Evolutionary conservation across 1,139 yeast species (phyloP).

Genomic region (Nakaseomyces uthaithaninus): DNA sequence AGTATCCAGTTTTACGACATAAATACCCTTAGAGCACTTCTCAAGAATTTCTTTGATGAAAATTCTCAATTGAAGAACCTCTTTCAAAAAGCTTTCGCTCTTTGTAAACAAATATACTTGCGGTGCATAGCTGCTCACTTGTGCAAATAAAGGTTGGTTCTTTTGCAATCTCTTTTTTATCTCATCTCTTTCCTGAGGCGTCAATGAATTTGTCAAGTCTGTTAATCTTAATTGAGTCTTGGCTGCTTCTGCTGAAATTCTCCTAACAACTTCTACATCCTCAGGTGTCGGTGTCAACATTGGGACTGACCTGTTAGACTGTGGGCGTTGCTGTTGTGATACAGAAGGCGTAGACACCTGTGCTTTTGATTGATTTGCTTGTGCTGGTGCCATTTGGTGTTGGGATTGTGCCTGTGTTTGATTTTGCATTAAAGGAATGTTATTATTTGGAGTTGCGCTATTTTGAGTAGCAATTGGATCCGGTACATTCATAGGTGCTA

Average conservation of each 20-base stretch:
- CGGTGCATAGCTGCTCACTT: slow-evolving; percentile 70
- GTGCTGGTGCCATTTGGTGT: slow-evolving; percentile 12
- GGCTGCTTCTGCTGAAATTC: slow-evolving; percentile 60
- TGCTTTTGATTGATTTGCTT: slow-evolving; percentile 1
- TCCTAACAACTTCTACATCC: slow-evolving; percentile 49
- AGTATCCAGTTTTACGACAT: slow-evolving; percentile 61
- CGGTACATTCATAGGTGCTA: slow-evolving; percentile 1
- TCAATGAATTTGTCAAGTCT: slow-evolving; percentile 53
- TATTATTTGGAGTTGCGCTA: slow-evolving; percentile 2
- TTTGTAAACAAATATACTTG: slow-evolving; percentile 68
- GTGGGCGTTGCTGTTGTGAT: slow-evolving; percentile 17
- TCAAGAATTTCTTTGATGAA: slow-evolving; percentile 74
- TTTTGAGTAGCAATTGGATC: background rate
- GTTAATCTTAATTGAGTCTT: slow-evolving; percentile 57
- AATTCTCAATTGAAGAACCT: slow-evolving; percentile 67
- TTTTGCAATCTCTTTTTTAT: slow-evolving; percentile 52
- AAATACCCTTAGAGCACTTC: slow-evolving; percentile 49
- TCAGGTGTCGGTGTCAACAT: slow-evolving; percentile 35
- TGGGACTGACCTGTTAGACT: slow-evolving; percentile 10
- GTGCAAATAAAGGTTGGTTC: slow-evolving; percentile 55
- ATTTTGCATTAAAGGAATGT: slow-evolving; percentile 4
- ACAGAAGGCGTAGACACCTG: slow-evolving; percentile 11
- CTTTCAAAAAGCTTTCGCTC: slow-evolving; percentile 65
- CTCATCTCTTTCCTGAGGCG: slow-evolving; percentile 55
- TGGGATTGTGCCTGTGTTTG: slow-evolving; percentile 1